Base-by-base conservation (phyloP, 805 yeast species). In the Ogataea dorogensis region DNA sequence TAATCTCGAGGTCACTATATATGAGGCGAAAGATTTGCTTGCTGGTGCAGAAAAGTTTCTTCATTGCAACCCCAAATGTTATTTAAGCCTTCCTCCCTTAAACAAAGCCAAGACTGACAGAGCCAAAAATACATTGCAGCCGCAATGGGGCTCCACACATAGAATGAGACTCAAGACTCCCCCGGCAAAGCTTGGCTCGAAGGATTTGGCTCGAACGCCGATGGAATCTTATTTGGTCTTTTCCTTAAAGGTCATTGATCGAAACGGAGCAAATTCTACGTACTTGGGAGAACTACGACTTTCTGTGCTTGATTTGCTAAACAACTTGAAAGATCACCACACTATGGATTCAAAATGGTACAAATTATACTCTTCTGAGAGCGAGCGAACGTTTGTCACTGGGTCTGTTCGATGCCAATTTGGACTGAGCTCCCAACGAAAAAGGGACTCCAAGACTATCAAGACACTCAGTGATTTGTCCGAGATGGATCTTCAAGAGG, bases 271-370 rank as follows among this genome's bases (percentile, higher is more conserved):
- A 5, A 41, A 42, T 29, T 44, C 46, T 26, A 49, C 46, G 12
- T 58, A 58, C 32, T 24, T 56, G 13, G 63, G 63, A 7, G 63
- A 58, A 31, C 33, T 56, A 17, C 43, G 63, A 25, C 22, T 58
- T 1, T 48, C 56, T 2, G 28, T 56, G 14, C 24, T 47, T 11
- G 58, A 50, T 17, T 25, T 57, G 8, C 26, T 54, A 18, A 28
- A 42, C n/a, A 37, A 45, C 17, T 16, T 50, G 32, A 25, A 16
- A 13, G 17, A 6, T 2, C 33, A 35, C 8, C 27, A 40, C 9
- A 54, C 44, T 11, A 37, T 44, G 7, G 51, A 46, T 9, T 48
- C 44, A 8, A 44, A 33, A 31, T 49, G 54, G 52, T 47, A 36
- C 30, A 37, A 37, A 7, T 29, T 58, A 12, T 47, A 51, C 31